These are phyloP conservation scores for Allantophomopsis cytisporea DNA, from an alignment of 2,329 filamentous ascomycete genomes.

Conservation along the genomic window DNA sequence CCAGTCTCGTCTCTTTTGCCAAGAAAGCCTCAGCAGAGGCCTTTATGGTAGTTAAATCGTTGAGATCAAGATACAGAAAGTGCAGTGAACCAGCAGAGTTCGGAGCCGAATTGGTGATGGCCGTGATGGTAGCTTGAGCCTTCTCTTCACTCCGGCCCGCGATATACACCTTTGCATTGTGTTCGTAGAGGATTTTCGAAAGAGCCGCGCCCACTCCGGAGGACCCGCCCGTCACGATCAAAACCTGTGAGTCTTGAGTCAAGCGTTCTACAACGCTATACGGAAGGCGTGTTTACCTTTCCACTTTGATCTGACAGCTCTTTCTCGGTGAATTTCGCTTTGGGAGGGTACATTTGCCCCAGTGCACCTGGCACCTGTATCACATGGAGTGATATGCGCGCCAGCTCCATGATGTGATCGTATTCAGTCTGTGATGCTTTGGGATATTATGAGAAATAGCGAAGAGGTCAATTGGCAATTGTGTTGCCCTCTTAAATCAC, in stretches of 20 bases:
- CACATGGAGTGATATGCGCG: too few species aligned
- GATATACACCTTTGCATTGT: conserved; percentile 29
- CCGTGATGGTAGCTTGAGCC: conserved; percentile 21
- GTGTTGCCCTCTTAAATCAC: too few species aligned
- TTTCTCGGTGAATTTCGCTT: conserved; percentile 19
- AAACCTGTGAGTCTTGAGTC: conserved; percentile 13
- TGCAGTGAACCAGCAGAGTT: conserved; percentile 19
- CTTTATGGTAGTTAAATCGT: conserved; percentile 24
- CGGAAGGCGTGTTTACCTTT: conserved; percentile 9
- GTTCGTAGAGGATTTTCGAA: conserved; percentile 23
- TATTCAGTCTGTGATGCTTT: too few species aligned
- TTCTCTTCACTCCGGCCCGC: conserved; percentile 25
- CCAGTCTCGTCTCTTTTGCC: conserved; percentile 18
- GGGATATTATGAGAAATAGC: too few species aligned
- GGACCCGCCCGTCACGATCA: conserved; percentile 22
- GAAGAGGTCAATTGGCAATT: too few species aligned
- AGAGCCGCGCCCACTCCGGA: conserved; percentile 25
- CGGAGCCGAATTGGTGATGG: conserved; percentile 19
- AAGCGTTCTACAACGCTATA: too few species aligned
- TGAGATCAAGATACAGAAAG: conserved; percentile 24
- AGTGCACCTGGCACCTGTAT: not conserved
- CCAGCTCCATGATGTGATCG: too few species aligned
- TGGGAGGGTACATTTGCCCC: conserved; percentile 8
- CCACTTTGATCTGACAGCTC: conserved; percentile 15
- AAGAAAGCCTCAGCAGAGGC: conserved; percentile 21